Evolutionary conservation across 75 land plant species (phyloP), one percentile per base, ranked within the genome.

Genomic region (Picea sitchensis): DNA sequence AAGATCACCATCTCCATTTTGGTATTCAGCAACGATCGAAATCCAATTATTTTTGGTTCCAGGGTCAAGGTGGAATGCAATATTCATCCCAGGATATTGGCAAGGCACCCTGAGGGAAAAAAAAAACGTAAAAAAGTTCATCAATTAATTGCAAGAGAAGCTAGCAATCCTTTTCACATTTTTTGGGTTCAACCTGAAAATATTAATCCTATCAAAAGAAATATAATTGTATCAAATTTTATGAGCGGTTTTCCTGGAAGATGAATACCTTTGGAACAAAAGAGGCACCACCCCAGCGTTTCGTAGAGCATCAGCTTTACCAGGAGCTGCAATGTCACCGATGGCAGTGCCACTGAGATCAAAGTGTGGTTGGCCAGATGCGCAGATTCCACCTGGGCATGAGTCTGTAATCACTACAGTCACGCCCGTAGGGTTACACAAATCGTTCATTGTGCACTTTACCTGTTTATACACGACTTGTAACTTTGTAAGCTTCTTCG

Each of bases 41-140:
- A 94, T 83, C 98, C 96, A 96, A 61, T 80, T 86, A 11, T 81
- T 56, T 2, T 92, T 94, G 3, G 96, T 85, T 0, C 98, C 94
- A 21, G 86, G 91, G 65, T 90, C 88, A 23, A 94, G 90, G 54
- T 85, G 83, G 83, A 94, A 94, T 1, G 93, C 90, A 15, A 96
- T 78, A 64, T 87, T 82, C 87, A 84, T 92, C 30, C 92, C 90
- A 0, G 75, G 83, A 69, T 95, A 95, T 21, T 78, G 81, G 82
- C 95, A 93, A 14, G 54, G 7, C 68, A 65, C 4, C 4, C 18
- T 59, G 18, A 15, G 38, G 3, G 3, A 0, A 36, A 36, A 36
- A 3, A 2, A 36, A 36, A 3, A 3, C 26, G 38, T 36, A 36
- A 36, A 36, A 0, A 36, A 3, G 38, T 36, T 1, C 1, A 26